phyloP scores from a whole-genome alignment of 1,139 yeast species.

The Zhuliangozyma blackwelliae region DNA sequence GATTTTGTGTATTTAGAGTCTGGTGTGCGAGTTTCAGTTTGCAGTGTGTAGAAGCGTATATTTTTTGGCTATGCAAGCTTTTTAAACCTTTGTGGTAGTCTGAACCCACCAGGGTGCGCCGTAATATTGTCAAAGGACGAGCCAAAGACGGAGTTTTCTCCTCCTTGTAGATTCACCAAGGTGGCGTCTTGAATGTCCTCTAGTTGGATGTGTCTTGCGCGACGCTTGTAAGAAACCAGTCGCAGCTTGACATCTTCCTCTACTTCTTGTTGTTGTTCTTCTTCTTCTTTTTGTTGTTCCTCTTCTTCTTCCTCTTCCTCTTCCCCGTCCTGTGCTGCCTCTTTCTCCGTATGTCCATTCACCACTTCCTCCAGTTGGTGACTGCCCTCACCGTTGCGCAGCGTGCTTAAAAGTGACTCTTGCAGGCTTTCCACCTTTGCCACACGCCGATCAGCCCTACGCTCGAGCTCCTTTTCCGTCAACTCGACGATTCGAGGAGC shows the following conservation, averaged over 20 bases:
- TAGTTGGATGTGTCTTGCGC: not conserved
- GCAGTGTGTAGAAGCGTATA: no score
- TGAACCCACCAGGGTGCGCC: not conserved
- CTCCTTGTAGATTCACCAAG: not conserved
- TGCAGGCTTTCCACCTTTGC: no score
- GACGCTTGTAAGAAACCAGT: not conserved
- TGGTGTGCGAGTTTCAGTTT: no score
- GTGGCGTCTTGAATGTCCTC: not conserved
- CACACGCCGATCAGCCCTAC: no score
- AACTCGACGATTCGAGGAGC: slow-evolving; percentile 20
- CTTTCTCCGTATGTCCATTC: no score
- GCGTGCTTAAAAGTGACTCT: no score
- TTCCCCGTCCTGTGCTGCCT: no score
- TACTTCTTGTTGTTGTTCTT: not conserved
- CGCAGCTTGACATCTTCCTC: not conserved
- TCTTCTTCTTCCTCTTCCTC: no score
- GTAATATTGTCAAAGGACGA: not conserved
- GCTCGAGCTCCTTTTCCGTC: no score
- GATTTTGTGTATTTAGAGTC: no score
- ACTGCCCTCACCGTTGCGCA: no score
- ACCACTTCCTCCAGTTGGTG: no score
- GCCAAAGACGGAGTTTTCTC: not conserved
- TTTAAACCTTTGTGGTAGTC: not conserved
- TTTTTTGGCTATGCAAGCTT: not conserved
- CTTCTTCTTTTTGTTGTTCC: not conserved